Conservation (phyloP, 306 rosid species). For the Coriaria nepalensis region DNA sequence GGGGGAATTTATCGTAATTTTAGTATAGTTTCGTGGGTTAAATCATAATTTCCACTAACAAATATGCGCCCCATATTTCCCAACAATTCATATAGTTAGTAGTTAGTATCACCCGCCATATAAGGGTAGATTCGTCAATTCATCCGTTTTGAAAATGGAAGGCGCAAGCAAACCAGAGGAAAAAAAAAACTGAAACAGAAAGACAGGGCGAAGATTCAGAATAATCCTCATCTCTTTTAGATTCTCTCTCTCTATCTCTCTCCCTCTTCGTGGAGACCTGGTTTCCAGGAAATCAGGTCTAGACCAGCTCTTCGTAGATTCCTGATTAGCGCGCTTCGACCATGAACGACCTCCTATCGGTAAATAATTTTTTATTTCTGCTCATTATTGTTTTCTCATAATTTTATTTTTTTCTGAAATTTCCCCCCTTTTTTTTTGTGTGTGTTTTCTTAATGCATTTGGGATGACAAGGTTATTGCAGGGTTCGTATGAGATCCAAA, state of each 20-base stretch:
- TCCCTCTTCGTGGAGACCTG: slow-evolving; percentile 23
- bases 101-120: no score
- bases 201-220: neutral
- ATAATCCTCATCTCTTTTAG: neutral
- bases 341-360: slow-evolving; percentile 89
- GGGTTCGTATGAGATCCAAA: slow-evolving; percentile 85
- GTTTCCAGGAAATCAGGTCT: slow-evolving; percentile 36
- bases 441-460: slow-evolving; percentile 4
- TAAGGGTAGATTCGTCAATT: no score
- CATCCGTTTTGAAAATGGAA: no score
- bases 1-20: no score
- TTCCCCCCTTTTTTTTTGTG: slow-evolving; percentile 9
- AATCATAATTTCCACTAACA: no score
- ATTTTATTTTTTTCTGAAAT: slow-evolving; percentile 1
- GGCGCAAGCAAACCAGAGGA: no score
- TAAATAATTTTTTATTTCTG: slow-evolving; percentile 13
- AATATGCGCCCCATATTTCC: no score
- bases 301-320: slow-evolving; percentile 14
- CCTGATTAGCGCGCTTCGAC: slow-evolving; percentile 21
- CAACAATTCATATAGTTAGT: no score
- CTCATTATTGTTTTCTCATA: neutral
- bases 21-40: no score
- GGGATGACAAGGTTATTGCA: slow-evolving; percentile 11
- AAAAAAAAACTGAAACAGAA: neutral
- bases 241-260: neutral